Evolutionary conservation across 2,329 filamentous ascomycete genomes (phyloP).

Genomic region (Cladorrhinum sp.): DNA sequence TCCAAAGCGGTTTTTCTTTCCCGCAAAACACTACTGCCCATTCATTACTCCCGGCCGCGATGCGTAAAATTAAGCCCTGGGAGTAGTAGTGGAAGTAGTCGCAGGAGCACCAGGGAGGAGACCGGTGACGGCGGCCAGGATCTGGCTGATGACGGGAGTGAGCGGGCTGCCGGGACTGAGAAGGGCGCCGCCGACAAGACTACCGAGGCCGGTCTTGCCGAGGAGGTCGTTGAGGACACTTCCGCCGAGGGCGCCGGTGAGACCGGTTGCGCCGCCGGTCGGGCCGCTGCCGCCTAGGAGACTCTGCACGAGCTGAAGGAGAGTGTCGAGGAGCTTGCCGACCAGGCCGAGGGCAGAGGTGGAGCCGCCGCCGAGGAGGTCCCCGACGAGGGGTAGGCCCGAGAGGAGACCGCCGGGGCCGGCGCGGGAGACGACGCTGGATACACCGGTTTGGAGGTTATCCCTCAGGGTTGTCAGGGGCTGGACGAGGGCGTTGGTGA

Average conservation of each 20-base stretch:
- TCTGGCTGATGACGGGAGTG: neutral
- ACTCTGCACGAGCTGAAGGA: slow-evolving; percentile 12
- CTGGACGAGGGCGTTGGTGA: slow-evolving; percentile 9
- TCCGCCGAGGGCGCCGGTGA: slow-evolving; percentile 6
- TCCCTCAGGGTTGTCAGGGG: slow-evolving; percentile 17
- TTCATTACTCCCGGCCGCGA: too few species aligned
- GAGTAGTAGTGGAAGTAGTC: neutral
- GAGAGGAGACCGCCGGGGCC: slow-evolving; percentile 3
- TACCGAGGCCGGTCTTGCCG: slow-evolving; percentile 12
- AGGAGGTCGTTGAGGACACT: slow-evolving; percentile 6
- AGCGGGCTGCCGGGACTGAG: neutral
- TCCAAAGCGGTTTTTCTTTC: too few species aligned
- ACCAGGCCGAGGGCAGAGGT: slow-evolving; percentile 1
- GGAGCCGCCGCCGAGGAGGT: slow-evolving; percentile 1
- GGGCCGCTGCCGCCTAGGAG: slow-evolving; percentile 5
- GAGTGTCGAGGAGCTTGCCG: slow-evolving; percentile 9
- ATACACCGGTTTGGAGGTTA: slow-evolving; percentile 12
- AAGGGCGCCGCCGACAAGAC: slow-evolving; percentile 6
- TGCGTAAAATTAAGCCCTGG: neutral
- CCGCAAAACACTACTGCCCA: too few species aligned
- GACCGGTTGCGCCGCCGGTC: slow-evolving; percentile 9
- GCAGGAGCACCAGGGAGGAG: neutral
- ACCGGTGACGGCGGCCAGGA: neutral
- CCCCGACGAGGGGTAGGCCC: slow-evolving; percentile 7
- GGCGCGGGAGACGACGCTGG: slow-evolving; percentile 5